Conservation (phyloP, 306 rosid genomes). For the Leucaena leucocephala region DNA sequence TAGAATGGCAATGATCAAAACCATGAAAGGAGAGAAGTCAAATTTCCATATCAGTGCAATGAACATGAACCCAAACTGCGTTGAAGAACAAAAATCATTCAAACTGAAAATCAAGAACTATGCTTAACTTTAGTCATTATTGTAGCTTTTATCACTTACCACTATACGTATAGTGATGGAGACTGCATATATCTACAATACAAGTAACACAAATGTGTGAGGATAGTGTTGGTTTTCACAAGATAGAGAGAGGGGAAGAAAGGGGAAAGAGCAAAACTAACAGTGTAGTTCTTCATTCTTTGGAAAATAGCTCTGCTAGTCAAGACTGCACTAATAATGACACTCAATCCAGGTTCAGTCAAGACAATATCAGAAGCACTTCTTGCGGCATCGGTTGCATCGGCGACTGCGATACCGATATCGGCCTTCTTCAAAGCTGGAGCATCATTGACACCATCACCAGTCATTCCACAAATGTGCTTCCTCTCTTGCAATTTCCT, state of each 20-base stretch:
- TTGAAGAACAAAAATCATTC: constrained; percentile 24
- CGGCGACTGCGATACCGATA: constrained; percentile 98
- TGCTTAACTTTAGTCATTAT: neutral
- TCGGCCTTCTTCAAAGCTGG: constrained; percentile 98
- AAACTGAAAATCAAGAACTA: constrained; percentile 1
- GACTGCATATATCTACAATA: constrained; percentile 88
- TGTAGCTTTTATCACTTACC: constrained; percentile 54
- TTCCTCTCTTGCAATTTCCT: constrained; percentile 95
- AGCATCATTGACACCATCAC: constrained; percentile 99
- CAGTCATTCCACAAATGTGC: constrained; percentile 99
- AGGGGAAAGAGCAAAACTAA: constrained; percentile 41
- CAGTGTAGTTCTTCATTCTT: constrained; percentile 99
- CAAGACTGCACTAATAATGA: constrained; percentile 94
- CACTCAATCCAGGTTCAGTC: constrained; percentile 98
- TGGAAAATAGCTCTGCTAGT: constrained; percentile 98
- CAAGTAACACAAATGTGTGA: constrained; percentile 14
- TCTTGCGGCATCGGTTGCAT: constrained; percentile 99
- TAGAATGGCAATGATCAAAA: constrained; percentile 94
- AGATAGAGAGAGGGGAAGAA: neutral
- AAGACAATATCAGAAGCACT: constrained; percentile 96
- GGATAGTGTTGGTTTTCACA: constrained; percentile 21
- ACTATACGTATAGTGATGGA: constrained; percentile 99
- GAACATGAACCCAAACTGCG: constrained; percentile 97
- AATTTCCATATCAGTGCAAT: constrained; percentile 94
- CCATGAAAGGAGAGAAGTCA: constrained; percentile 99